Evolutionary conservation across 371 early-diverging fungal genomes (phyloP).

Genomic region (Cokeromyces recurvatus): DNA sequence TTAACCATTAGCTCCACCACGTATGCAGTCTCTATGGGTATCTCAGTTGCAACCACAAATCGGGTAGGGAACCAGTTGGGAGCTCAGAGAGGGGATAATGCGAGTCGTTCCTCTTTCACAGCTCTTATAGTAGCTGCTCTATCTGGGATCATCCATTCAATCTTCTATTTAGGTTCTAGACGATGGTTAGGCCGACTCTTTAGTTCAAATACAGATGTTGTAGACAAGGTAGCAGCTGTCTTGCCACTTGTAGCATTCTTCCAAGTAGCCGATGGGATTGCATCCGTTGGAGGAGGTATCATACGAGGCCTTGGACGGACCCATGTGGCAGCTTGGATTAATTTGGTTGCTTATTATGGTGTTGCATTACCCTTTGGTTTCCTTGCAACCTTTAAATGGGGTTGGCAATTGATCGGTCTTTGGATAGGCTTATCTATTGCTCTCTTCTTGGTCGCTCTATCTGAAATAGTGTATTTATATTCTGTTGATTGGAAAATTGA

Average conservation of each 20-base stretch:
- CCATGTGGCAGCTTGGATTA: constrained; percentile 64
- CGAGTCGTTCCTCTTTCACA: constrained; percentile 36
- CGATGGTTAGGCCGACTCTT: constrained; percentile 60
- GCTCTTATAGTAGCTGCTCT: constrained; percentile 45
- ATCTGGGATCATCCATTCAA: constrained; percentile 34
- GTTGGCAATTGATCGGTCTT: constrained; percentile 59
- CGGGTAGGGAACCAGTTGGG: constrained; percentile 82
- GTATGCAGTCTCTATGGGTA: constrained; percentile 69
- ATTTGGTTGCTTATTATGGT: constrained; percentile 64
- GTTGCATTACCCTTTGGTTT: constrained; percentile 69
- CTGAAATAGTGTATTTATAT: constrained; percentile 35
- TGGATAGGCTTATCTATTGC: constrained; percentile 64
- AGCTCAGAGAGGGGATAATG: constrained; percentile 33
- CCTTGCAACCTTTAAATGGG: constrained; percentile 50
- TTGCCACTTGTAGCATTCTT: constrained; percentile 77
- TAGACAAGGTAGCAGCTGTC: constrained; percentile 61
- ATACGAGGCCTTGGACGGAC: constrained; percentile 72
- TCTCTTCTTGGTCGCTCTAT: constrained; percentile 44
- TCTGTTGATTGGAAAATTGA: constrained; percentile 48
- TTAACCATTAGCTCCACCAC: constrained; percentile 68
- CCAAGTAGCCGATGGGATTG: constrained; percentile 73
- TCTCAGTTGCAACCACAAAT: constrained; percentile 72
- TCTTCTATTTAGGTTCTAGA: constrained; percentile 37
- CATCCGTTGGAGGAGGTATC: constrained; percentile 66
- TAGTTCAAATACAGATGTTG: constrained; percentile 64